Percentiles rank a stretch among this genome's conserved stretches.
Evolutionary conservation across 768 basidiomycete species (phyloP).

Genomic region (Mycena indigotica): DNA sequence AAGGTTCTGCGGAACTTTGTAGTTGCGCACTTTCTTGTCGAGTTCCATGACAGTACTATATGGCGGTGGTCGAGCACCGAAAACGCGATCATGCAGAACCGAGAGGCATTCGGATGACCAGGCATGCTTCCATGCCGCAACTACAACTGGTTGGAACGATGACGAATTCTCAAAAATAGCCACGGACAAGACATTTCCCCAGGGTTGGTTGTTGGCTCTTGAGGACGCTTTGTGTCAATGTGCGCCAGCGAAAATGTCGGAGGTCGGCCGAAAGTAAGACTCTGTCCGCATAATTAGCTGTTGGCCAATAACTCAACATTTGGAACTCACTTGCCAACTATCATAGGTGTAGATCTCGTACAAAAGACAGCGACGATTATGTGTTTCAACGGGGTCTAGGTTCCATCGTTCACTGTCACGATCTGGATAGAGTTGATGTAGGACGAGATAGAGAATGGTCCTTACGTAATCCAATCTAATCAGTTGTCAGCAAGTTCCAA

Average conservation of each 20-base stretch:
- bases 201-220: slow-evolving; percentile 45
- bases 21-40: slow-evolving; percentile 64
- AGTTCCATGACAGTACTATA: slow-evolving; percentile 66
- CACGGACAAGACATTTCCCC: slow-evolving; percentile 66
- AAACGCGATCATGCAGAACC: slow-evolving; percentile 67
- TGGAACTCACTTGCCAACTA: slow-evolving; percentile 61
- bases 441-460: slow-evolving; percentile 23
- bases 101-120: slow-evolving; percentile 64
- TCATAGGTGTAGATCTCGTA: slow-evolving; percentile 72
- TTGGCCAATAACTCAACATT: neutral
- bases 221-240: slow-evolving; percentile 57
- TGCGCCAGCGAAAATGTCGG: slow-evolving; percentile 63
- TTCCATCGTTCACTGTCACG: slow-evolving; percentile 72
- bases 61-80: slow-evolving; percentile 60
- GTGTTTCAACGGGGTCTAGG: slow-evolving; percentile 55
- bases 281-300: slow-evolving; percentile 42
- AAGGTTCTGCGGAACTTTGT: slow-evolving; percentile 65
- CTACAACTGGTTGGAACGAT: slow-evolving; percentile 33
- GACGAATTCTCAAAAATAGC: neutral
- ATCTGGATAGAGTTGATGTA: slow-evolving; percentile 41
- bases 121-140: slow-evolving; percentile 70
- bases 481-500: slow-evolving; percentile 12
- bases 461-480: slow-evolving; percentile 70
- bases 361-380: slow-evolving; percentile 59
- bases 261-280: slow-evolving; percentile 70